Base-by-base conservation (phyloP, 164 flowering plant genomes). In the Piper longum region DNA sequence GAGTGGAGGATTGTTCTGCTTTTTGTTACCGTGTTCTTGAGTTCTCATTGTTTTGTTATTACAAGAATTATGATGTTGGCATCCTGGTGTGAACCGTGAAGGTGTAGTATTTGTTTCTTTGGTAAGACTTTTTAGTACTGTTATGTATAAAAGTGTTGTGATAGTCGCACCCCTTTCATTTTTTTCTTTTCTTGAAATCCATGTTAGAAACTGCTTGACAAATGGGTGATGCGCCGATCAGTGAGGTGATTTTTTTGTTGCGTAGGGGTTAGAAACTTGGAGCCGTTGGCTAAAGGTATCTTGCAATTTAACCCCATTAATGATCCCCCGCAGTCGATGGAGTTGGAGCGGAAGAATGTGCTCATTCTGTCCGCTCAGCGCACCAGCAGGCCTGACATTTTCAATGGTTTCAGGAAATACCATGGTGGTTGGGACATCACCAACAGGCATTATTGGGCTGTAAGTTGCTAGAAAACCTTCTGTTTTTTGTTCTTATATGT, bases 401-500 rank as follows among this genome's bases (percentile, higher is more conserved):
- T 92, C 64, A 61, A 69, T n/a, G 73, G 79, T 4, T 83, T 88
- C 60, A 80, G 51, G 73, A 78, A 69, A 4, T 92, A 92, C 68
- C 72, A 63, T 54, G 95, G 83, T 52, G 98, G 98, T 60, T 92
- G 98, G 98, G 82, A 92, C 69, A 81, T 89, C 55, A 67, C 85
- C 16, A 86, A 85, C 70, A 70, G 74, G 61, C 89, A 92, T 69
- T 92, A 92, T 75, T 89, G 96, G 97, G 88, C 95, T 67, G 98
- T 93, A 77, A 80, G 96, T 77, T 62, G 16, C 13, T 2, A 11
- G 13, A 58, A 56, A n/a, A 9, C 11, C 39, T 17, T 56, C 7
- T 4, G 16, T 56, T 16, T 4, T 55, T 18, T 55, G 13, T 3
- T 56, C 7, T 9, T 7, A 16, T 56, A 9, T 56, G 8, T 56